Evolutionary conservation across 2,329 filamentous ascomycete species (phyloP).

Genomic region (Emericellopsis cladophorae): DNA sequence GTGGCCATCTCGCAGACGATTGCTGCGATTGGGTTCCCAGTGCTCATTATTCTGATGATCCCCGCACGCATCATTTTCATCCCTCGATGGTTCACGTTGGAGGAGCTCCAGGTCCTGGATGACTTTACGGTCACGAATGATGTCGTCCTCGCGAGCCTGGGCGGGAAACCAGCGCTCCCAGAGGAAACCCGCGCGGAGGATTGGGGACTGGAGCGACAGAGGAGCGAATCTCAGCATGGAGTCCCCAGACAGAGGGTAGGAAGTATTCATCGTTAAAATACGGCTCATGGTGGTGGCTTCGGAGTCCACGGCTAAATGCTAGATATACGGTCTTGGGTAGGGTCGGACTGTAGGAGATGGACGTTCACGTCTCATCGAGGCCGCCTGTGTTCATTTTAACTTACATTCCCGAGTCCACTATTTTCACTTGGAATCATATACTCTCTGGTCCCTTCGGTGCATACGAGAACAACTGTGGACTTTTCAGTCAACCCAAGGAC

Average conservation of each 20-base stretch:
- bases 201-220: slow-evolving; percentile 7
- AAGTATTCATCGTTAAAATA: slow-evolving; percentile 5
- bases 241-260: slow-evolving; percentile 9
- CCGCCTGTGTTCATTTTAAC: too few species aligned
- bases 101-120: slow-evolving; percentile 37
- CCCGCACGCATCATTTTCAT: slow-evolving; percentile 36
- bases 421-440: slow-evolving; percentile 27
- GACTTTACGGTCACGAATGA: slow-evolving; percentile 38
- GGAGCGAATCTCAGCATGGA: slow-evolving; percentile 8
- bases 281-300: too few species aligned
- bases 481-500: slow-evolving; percentile 25
- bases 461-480: slow-evolving; percentile 52
- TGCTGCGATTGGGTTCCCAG: slow-evolving; percentile 44
- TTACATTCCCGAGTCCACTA: too few species aligned
- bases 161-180: slow-evolving; percentile 29
- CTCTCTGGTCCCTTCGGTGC: slow-evolving; percentile 43
- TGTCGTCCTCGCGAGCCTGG: slow-evolving; percentile 38
- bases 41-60: slow-evolving; percentile 43
- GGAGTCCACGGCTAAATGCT: too few species aligned
- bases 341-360: too few species aligned
- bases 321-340: too few species aligned
- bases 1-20: slow-evolving; percentile 48
- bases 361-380: too few species aligned
- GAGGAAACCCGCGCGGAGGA: slow-evolving; percentile 10
- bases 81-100: slow-evolving; percentile 32